Conservation (phyloP, 192 early-diverging fungal species). For the Coemansia sp. region DNA sequence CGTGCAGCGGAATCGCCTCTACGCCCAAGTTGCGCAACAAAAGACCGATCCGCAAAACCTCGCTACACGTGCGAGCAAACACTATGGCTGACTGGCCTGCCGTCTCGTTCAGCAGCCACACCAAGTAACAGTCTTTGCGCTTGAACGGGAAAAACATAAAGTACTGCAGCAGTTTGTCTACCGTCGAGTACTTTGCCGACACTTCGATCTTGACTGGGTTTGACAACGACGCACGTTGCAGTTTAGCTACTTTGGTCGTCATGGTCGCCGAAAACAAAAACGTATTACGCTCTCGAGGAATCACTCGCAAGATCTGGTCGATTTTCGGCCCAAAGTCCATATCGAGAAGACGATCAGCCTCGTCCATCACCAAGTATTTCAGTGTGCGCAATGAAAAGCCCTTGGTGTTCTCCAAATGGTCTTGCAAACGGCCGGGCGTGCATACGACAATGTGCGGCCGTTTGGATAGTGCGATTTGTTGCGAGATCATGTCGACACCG, state of each 20-base stretch:
- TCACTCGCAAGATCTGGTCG: conserved; percentile 89
- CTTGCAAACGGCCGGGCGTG: conserved; percentile 92
- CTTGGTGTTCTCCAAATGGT: conserved; percentile 98
- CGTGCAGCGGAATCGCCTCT: conserved; percentile 91
- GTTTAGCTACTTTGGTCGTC: conserved; percentile 97
- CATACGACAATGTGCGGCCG: conserved; percentile 94
- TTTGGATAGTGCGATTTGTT: conserved; percentile 90
- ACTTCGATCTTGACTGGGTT: conserved; percentile 96
- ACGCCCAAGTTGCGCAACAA: conserved; percentile 93
- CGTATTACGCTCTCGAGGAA: conserved; percentile 88
- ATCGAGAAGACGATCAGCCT: conserved; percentile 89
- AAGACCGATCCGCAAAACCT: conserved; percentile 80
- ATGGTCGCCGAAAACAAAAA: conserved; percentile 97
- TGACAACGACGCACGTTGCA: conserved; percentile 84
- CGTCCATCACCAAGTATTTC: conserved; percentile 93
- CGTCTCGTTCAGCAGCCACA: conserved; percentile 91
- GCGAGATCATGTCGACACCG: conserved; percentile 97
- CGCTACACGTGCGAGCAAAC: conserved; percentile 87
- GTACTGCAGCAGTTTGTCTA: conserved; percentile 89
- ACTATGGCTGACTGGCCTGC: conserved; percentile 90
- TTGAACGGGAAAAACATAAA: conserved; percentile 96
- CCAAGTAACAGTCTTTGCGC: conserved; percentile 91
- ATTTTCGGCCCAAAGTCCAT: conserved; percentile 98
- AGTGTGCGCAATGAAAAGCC: conserved; percentile 89
- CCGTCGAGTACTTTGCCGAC: conserved; percentile 95